Evolutionary conservation across 257 asterid genomes (phyloP).

Genomic region (Capsicum chinense): DNA sequence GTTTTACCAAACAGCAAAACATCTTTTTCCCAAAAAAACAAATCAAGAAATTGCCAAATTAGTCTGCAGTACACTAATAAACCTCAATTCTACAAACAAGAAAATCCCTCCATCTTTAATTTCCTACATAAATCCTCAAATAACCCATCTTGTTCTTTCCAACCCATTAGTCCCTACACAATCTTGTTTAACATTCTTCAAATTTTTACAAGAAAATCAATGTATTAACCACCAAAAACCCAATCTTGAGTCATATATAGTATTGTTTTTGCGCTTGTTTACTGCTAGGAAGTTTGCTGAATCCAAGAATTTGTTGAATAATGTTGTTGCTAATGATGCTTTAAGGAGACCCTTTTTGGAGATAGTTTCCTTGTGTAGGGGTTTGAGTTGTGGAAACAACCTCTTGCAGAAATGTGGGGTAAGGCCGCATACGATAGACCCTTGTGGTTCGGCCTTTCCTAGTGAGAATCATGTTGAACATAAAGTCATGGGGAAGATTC

Average conservation of each 20-base stretch:
- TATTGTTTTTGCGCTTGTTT: conserved; percentile 62
- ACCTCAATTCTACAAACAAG: conserved; percentile 35
- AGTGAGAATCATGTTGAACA: conserved; percentile 14
- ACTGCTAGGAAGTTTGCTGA: conserved; percentile 55
- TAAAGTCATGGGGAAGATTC: conserved; percentile 31
- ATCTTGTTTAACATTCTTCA: conserved; percentile 67
- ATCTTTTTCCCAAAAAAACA: conserved; percentile 48
- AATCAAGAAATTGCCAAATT: conserved; percentile 53
- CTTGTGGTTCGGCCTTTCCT: too few species aligned
- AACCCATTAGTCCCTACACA: conserved; percentile 60
- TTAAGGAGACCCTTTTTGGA: conserved; percentile 49
- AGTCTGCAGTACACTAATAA: conserved; percentile 58
- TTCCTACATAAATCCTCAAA: conserved; percentile 51
- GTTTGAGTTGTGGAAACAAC: too few species aligned
- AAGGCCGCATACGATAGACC: too few species aligned
- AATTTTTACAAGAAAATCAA: conserved; percentile 44
- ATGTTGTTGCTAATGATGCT: conserved; percentile 53
- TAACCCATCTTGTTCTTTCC: conserved; percentile 59
- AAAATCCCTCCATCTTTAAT: conserved; percentile 44
- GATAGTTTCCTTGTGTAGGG: conserved; percentile 43
- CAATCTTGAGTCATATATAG: conserved; percentile 59
- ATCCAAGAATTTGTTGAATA: conserved; percentile 59
- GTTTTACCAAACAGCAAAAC: conserved; percentile 49
- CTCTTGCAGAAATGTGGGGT: too few species aligned
- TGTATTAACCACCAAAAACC: conserved; percentile 44